A percentile compares a stretch with the other conserved stretches of the same genome.
These are phyloP conservation scores for Pyrenochaeta sp. DNA, from an alignment of 2,329 filamentous ascomycete genomes.

Conservation along the genomic window DNA sequence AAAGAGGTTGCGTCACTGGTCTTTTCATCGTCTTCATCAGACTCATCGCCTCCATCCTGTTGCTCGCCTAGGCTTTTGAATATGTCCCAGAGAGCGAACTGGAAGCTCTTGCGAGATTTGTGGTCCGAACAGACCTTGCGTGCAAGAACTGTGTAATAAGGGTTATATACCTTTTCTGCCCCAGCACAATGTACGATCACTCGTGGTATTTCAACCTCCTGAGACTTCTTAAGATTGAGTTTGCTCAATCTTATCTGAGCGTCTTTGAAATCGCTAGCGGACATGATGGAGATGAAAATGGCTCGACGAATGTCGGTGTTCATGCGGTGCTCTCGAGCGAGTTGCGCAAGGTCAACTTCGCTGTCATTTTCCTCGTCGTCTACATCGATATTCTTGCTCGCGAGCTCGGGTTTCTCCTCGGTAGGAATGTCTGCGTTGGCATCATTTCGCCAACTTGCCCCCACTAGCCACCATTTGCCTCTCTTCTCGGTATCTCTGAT, in stretches of 20 bases:
- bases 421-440: conserved; percentile 43
- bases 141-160: conserved; percentile 89
- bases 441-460: conserved; percentile 79
- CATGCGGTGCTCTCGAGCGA: conserved; percentile 84
- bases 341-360: conserved; percentile 70
- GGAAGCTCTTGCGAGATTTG: conserved; percentile 82
- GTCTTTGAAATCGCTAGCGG: conserved; percentile 82
- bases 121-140: conserved; percentile 77
- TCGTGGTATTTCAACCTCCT: conserved; percentile 84
- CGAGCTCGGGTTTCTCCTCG: conserved; percentile 45
- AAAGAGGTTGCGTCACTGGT: conserved; percentile 58
- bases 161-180: conserved; percentile 85
- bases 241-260: conserved; percentile 81
- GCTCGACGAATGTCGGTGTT: conserved; percentile 85
- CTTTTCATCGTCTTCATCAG: conserved; percentile 63
- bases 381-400: conserved; percentile 10
- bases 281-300: conserved; percentile 94
- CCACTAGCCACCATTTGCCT: conserved; percentile 98
- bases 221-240: conserved; percentile 82
- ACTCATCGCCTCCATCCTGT: conserved; percentile 67
- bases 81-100: conserved; percentile 84
- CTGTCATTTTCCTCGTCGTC: conserved; percentile 34
- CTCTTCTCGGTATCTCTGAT: conserved; percentile 83
- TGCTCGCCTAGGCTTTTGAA: conserved; percentile 86
- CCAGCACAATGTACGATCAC: conserved; percentile 88